Evolutionary conservation across 345 rosid species (phyloP).

Genomic region (Salix brachista): DNA sequence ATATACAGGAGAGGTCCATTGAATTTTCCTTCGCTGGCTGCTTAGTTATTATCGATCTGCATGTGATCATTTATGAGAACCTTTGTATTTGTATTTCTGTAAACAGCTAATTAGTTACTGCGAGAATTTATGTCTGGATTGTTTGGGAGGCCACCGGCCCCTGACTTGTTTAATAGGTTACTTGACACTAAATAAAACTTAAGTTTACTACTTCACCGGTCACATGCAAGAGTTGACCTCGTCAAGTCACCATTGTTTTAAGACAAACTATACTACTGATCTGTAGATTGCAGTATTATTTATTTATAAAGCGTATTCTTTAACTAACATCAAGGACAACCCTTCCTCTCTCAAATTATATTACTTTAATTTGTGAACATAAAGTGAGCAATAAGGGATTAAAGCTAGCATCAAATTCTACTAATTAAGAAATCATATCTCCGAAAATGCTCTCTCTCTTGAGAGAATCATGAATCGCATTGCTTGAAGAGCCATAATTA

Average conservation of each 20-base stretch:
- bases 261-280: background rate
- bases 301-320: background rate
- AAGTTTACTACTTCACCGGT: constrained; percentile 23
- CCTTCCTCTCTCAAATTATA: background rate
- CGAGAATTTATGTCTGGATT: constrained; percentile 31
- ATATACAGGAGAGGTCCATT: background rate
- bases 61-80: background rate
- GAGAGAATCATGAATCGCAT: constrained; percentile 27
- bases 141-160: constrained; percentile 24
- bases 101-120: background rate
- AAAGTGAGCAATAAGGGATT: background rate
- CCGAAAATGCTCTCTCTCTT: constrained; percentile 38
- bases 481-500: constrained; percentile 21
- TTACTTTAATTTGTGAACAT: no score
- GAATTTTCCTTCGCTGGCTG: background rate
- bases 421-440: constrained; percentile 44
- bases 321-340: background rate
- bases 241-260: constrained; percentile 19
- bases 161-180: constrained; percentile 10
- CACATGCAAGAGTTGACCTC: constrained; percentile 54
- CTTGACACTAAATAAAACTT: constrained; percentile 9
- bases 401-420: background rate
- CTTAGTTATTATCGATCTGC: background rate
- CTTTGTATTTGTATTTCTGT: background rate
- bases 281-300: background rate